Conservation (phyloP, 768 basidiomycete genomes). For the Boletus subcaerulescens region DNA sequence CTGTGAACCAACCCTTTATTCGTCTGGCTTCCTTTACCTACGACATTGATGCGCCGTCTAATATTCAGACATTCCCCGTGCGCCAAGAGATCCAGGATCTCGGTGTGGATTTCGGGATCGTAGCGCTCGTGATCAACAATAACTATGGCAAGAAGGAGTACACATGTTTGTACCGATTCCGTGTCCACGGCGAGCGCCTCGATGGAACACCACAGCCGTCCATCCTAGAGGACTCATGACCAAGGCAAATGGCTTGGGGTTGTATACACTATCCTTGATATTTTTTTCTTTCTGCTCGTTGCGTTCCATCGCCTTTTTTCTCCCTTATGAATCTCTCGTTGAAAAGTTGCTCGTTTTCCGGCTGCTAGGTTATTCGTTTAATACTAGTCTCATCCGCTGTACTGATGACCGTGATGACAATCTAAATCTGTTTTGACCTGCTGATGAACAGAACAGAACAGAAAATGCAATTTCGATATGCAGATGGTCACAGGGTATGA, state of each 20-base stretch:
- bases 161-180: slow-evolving; percentile 87
- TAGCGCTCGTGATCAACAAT: slow-evolving; percentile 72
- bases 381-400: slow-evolving; percentile 16
- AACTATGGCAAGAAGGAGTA: slow-evolving; percentile 86
- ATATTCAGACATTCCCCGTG: slow-evolving; percentile 82
- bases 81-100: slow-evolving; percentile 62
- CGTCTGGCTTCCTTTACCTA: slow-evolving; percentile 71
- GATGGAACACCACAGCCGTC: slow-evolving; percentile 40
- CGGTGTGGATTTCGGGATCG: slow-evolving; percentile 80
- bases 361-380: slow-evolving; percentile 25
- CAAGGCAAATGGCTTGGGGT: background rate
- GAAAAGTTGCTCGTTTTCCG: background rate
- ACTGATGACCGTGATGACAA: slow-evolving; percentile 27
- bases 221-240: slow-evolving; percentile 23
- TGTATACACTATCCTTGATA: slow-evolving; percentile 13
- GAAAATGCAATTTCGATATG: background rate
- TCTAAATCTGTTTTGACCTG: slow-evolving; percentile 1
- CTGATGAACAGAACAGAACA: background rate
- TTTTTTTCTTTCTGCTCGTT: background rate
- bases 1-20: slow-evolving; percentile 47
- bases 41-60: slow-evolving; percentile 46
- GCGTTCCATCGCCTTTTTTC: background rate
- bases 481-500: background rate
- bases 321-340: slow-evolving; percentile 6
- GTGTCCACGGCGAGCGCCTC: slow-evolving; percentile 67